Evolutionary conservation across 306 rosid species (phyloP), one percentile per base, ranked within the genome.

Genomic region (Dicorynia guianensis): DNA sequence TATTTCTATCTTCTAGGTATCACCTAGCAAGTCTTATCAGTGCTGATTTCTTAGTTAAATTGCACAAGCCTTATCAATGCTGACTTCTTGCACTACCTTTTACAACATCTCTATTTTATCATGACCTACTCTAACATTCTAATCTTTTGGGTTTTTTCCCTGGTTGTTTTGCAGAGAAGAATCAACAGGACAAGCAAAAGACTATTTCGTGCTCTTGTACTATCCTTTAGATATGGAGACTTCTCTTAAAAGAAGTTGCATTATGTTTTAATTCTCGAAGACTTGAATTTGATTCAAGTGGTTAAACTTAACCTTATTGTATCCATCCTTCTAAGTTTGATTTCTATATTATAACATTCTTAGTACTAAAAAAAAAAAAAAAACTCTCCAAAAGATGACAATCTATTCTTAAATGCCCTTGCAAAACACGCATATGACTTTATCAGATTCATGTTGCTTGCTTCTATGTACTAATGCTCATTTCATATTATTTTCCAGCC

Each of bases 191-290:
- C 19, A 85, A 46, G 77, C 74, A 76, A 67, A 85, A 83, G 83
- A 83, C 71, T 69, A 91, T 78, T 71, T 78, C 93, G 43, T 91
- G 96, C 76, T 77, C 86, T 0, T 91, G 96, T 82, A 76, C 88
- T 36, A 82, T 91, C 72, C 89, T 88, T 68, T 91, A 80, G 84
- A 74, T 71, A 67, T 72, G 81, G 76, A 82, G 72, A 72, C 79
- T 33, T 46, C 18, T 56, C 35, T 36, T 18, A 80, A 72, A 67
- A 63, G 67, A 71, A 56, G 53, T 69, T 59, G 67, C 74, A 47
- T 15, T 64, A 54, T 54, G 67, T 48, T 77, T 49, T 42, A 55
- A 56, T 69, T 36, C 43, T 57, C 46, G 11, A n/a, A n/a, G n/a
- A n/a, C n/a, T n/a, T n/a, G n/a, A n/a, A n/a, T n/a, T n/a, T n/a